Base-by-base conservation (phyloP, 257 asterid genomes). In the Primulina tabacum region DNA sequence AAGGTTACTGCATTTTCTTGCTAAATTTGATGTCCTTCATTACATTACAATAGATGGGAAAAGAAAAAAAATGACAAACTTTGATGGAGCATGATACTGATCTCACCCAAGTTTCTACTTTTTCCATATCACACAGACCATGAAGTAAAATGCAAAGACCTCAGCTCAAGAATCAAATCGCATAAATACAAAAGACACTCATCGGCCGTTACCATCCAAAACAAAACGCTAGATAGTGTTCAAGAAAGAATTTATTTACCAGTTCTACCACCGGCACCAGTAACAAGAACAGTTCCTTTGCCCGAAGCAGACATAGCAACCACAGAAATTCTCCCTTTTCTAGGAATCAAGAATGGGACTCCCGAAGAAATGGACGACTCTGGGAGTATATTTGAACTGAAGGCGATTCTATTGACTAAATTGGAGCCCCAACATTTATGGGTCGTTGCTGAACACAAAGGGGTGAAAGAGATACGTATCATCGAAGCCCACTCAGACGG, bases 201-300 rank as follows among this genome's bases (percentile, higher is more conserved):
- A 33, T 4, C 1, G 37, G 37, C 37, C 37, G 5, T 35, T 7
- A 35, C 40, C 40, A 38, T 28, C 30, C 30, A 28, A 28, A 28
- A 28, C 30, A 28, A 35, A 35, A 35, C 8, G 11, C 43, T 35
- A 0, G 43, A 35, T 1, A 8, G 4, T 2, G 30, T 28, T 28
- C 30, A 28, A 28, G 43, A 35, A 70, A 20, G 20, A 37, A 24
- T 2, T 28, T 5, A 4, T 35, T 84, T 81, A 92, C 98, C 96
- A 30, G 98, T 92, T 83, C 98, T 85, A 12, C 97, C 98, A 67
- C 90, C 92, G 57, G 98, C 98, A 8, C 97, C 97, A 3, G 98
- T 92, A 62, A 92, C 95, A 47, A 92, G 96, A 79, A 92, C 96
- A 16, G 96, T 84, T 78, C 70, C 77, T 75, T 81, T 87, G 73